A percentile compares a stretch with the other conserved stretches of the same genome.
These are phyloP conservation scores for Podila minutissima DNA, from an alignment of 192 early-diverging fungal genomes.

Conservation along the genomic window DNA sequence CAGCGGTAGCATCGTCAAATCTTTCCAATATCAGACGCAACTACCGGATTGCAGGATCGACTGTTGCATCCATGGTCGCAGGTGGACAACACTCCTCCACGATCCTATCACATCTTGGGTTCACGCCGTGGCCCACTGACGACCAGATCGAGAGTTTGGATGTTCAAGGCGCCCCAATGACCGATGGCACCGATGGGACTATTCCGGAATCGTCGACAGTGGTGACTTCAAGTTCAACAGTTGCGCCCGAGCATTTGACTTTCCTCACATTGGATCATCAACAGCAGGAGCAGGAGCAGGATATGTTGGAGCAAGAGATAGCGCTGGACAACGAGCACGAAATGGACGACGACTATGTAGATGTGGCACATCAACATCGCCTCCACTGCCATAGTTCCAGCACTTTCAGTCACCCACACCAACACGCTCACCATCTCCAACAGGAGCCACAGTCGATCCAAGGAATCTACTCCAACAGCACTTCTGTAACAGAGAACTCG, in stretches of 20 bases:
- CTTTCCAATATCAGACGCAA: slow-evolving; percentile 22
- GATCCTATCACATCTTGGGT: slow-evolving; percentile 29
- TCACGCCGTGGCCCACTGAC: slow-evolving; percentile 22
- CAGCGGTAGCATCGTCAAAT: slow-evolving; percentile 6
- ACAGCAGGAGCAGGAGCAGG: background rate
- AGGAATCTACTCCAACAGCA: too few species aligned
- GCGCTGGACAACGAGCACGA: slow-evolving; percentile 1
- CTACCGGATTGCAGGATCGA: slow-evolving; percentile 41
- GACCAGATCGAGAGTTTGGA: slow-evolving; percentile 11
- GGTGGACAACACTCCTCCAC: slow-evolving; percentile 36
- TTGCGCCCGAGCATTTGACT: background rate
- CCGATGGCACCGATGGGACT: background rate
- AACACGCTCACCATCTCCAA: background rate
- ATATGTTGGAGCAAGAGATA: background rate
- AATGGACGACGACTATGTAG: background rate
- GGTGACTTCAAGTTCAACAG: background rate
- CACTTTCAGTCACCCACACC: background rate
- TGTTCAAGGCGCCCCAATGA: background rate
- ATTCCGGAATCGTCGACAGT: background rate
- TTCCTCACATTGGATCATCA: background rate
- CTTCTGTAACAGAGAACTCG: background rate
- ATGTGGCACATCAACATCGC: background rate
- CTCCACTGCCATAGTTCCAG: background rate
- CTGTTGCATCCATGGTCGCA: slow-evolving; percentile 34
- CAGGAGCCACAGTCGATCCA: too few species aligned